Conservation (phyloP, 2,329 filamentous ascomycete species). For the Fusarium albosuccineum region DNA sequence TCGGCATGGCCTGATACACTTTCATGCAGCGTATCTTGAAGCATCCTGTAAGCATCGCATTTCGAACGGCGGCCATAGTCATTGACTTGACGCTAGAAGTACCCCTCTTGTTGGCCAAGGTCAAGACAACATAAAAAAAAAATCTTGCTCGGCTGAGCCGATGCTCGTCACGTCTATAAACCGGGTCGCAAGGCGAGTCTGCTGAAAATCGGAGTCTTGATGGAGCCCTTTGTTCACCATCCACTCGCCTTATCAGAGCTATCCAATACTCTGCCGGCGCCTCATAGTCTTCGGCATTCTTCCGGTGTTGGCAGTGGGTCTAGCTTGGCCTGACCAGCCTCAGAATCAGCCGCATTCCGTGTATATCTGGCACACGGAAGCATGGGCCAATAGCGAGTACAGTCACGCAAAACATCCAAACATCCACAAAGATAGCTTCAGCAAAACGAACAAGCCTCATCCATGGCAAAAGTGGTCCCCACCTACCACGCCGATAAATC, state of each 20-base stretch:
- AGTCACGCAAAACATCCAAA: slow-evolving; percentile 4
- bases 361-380: not conserved
- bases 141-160: slow-evolving; percentile 26
- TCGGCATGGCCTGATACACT: slow-evolving; percentile 13
- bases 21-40: slow-evolving; percentile 2
- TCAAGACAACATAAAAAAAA: too few species aligned
- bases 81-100: not conserved
- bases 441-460: slow-evolving; percentile 3
- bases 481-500: slow-evolving; percentile 30
- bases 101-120: too few species aligned
- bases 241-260: slow-evolving; percentile 12
- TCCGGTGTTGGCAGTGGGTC: slow-evolving; percentile 17
- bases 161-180: slow-evolving; percentile 25
- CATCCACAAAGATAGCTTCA: not conserved
- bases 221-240: slow-evolving; percentile 17
- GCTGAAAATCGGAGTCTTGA: slow-evolving; percentile 7
- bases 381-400: slow-evolving; percentile 10
- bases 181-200: slow-evolving; percentile 16
- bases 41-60: not conserved
- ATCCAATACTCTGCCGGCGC: slow-evolving; percentile 1
- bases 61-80: not conserved
- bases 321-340: slow-evolving; percentile 22
- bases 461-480: slow-evolving; percentile 15
- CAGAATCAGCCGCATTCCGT: slow-evolving; percentile 25
- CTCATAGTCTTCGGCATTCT: slow-evolving; percentile 19